Conservation (phyloP, 495 filamentous ascomycete species). For the Chaetomidium leptoderma region DNA sequence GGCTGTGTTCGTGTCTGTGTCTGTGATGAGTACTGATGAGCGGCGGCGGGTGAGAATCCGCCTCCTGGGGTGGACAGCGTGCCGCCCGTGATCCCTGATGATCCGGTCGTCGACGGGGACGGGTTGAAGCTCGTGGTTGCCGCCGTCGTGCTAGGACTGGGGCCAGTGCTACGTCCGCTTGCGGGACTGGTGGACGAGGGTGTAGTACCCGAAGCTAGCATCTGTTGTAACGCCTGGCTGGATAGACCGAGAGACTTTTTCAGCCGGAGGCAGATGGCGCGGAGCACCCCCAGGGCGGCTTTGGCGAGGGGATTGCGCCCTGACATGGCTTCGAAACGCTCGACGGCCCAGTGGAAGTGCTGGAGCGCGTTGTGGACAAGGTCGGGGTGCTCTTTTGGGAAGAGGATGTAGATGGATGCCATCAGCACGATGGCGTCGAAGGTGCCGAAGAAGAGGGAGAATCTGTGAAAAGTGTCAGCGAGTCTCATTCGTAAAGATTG, state of each 20-base stretch:
- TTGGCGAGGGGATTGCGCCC: slow-evolving; percentile 49
- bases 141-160: neutral
- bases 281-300: slow-evolving; percentile 49
- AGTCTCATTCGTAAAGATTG: too few relatives aligned
- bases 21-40: neutral
- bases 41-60: neutral
- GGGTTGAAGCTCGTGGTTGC: neutral
- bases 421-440: slow-evolving; percentile 62
- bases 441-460: slow-evolving; percentile 52
- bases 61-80: neutral
- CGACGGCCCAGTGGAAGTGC: slow-evolving; percentile 51
- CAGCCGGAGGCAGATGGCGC: slow-evolving; percentile 43
- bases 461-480: slow-evolving; percentile 15
- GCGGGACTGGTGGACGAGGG: neutral
- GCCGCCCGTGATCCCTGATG: neutral
- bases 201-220: neutral
- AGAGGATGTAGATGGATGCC: slow-evolving; percentile 54
- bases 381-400: slow-evolving; percentile 46
- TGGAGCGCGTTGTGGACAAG: slow-evolving; percentile 41
- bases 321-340: slow-evolving; percentile 50
- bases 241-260: slow-evolving; percentile 39
- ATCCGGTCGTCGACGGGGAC: neutral
- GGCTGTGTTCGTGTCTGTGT: too few relatives aligned
- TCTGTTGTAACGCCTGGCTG: slow-evolving; percentile 6
- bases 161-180: neutral